Percentiles rank a stretch among this genome's conserved stretches.
Conservation (phyloP, 116 monocot species). For the Thalassia testudinum region DNA sequence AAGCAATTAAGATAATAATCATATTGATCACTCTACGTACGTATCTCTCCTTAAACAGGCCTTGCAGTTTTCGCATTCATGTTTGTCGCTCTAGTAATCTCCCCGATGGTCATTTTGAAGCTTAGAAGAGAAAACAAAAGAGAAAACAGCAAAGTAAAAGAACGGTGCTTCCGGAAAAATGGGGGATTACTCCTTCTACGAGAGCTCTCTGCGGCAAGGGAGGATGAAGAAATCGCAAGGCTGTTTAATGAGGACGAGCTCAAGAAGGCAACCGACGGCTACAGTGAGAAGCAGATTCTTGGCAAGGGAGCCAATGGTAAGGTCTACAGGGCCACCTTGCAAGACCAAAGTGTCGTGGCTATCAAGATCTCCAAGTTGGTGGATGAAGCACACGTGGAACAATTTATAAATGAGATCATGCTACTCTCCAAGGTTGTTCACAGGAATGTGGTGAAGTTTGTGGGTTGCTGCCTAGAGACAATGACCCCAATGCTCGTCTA, state of each 20-base stretch:
- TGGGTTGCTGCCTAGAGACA: constrained; percentile 33
- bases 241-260: not conserved
- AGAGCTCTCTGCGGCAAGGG: not conserved
- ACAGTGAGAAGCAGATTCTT: not conserved
- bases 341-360: not conserved
- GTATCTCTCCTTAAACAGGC: not conserved
- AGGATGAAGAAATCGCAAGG: not conserved
- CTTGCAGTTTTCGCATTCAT: not conserved
- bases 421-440: constrained; percentile 28
- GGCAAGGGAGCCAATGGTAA: not conserved
- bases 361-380: not conserved
- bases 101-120: not conserved
- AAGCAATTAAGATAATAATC: not conserved
- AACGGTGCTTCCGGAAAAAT: not conserved
- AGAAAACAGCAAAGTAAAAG: not conserved
- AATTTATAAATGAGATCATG: constrained; percentile 30
- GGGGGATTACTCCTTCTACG: not conserved
- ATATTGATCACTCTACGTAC: not conserved
- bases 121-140: not conserved
- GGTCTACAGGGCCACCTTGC: not conserved
- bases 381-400: constrained; percentile 9
- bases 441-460: constrained; percentile 22
- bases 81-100: not conserved
- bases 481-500: constrained; percentile 27
- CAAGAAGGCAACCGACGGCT: not conserved